phyloP scores from a whole-genome alignment of 176 grass and related monocot genomes.

The Raddia distichophylla region DNA sequence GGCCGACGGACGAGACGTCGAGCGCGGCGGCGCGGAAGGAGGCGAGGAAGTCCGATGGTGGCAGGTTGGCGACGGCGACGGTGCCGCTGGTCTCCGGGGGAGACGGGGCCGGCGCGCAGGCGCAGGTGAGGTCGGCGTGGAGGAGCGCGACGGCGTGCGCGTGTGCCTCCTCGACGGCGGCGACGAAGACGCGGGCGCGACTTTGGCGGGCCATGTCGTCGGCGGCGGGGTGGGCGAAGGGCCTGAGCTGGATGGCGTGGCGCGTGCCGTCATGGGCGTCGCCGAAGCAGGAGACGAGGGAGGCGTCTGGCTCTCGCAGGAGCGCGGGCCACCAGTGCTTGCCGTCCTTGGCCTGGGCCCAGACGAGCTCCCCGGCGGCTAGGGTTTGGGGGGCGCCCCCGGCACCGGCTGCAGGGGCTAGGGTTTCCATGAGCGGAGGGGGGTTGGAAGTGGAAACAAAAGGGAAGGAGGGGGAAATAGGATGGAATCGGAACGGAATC shows the following conservation, averaged over 20 bases:
- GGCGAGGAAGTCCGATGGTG: conserved; percentile 54
- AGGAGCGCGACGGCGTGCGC: conserved; percentile 21
- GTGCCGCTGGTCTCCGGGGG: neutral
- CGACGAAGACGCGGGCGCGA: conserved; percentile 14
- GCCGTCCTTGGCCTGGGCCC: conserved; percentile 62
- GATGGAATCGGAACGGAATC: too few species aligned
- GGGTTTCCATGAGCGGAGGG: conserved; percentile 21
- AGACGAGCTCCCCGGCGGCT: conserved; percentile 69
- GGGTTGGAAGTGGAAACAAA: neutral
- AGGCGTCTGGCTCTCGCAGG: conserved; percentile 4
- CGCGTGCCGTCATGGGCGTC: neutral
- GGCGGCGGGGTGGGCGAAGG: conserved; percentile 37
- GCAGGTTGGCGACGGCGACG: conserved; percentile 41
- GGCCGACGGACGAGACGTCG: conserved; percentile 18
- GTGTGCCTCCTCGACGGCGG: conserved; percentile 39
- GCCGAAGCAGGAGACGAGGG: conserved; percentile 33
- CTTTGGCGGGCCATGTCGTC: conserved; percentile 32
- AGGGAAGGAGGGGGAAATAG: too few species aligned
- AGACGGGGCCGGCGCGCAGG: neutral
- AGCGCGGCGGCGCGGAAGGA: conserved; percentile 48
- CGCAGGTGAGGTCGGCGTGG: conserved; percentile 36
- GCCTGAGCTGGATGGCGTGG: conserved; percentile 31
- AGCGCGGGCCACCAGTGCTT: conserved; percentile 46
- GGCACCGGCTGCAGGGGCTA: neutral
- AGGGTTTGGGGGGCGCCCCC: conserved; percentile 7